These are phyloP conservation scores for Colletotrichum nymphaeae DNA, from an alignment of 2,329 filamentous ascomycete genomes.

Conservation along the genomic window DNA sequence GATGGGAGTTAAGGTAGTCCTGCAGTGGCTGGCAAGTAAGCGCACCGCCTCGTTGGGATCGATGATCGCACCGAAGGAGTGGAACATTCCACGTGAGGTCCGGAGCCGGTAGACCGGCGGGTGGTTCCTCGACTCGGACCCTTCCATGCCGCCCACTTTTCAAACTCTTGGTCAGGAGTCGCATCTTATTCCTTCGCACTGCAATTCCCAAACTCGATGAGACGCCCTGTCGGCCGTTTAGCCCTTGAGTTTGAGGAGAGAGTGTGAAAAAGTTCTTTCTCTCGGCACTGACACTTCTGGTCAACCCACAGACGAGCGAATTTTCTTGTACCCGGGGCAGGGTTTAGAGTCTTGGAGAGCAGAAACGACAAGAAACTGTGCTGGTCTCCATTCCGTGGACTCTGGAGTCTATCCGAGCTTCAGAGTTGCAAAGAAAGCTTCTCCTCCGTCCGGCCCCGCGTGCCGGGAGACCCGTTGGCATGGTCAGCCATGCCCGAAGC, in stretches of 20 bases:
- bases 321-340: background rate
- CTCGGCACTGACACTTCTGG: background rate
- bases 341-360: too few species aligned
- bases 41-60: background rate
- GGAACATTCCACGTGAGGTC: background rate
- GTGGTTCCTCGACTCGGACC: background rate
- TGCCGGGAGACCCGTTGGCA: background rate
- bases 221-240: background rate
- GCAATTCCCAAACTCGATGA: constrained; percentile 2
- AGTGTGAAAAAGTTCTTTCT: background rate
- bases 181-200: background rate
- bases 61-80: background rate
- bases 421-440: background rate
- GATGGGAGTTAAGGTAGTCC: background rate
- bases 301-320: background rate
- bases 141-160: background rate
- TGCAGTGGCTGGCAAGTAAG: background rate
- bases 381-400: background rate
- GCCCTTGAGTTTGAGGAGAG: background rate
- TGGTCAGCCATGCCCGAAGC: background rate
- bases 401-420: background rate
- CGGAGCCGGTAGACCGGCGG: background rate
- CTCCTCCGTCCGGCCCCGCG: background rate
- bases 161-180: background rate
- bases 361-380: background rate